Conservation (phyloP, 2,329 filamentous ascomycete genomes). For the Dothidotthia symphoricarpi region DNA sequence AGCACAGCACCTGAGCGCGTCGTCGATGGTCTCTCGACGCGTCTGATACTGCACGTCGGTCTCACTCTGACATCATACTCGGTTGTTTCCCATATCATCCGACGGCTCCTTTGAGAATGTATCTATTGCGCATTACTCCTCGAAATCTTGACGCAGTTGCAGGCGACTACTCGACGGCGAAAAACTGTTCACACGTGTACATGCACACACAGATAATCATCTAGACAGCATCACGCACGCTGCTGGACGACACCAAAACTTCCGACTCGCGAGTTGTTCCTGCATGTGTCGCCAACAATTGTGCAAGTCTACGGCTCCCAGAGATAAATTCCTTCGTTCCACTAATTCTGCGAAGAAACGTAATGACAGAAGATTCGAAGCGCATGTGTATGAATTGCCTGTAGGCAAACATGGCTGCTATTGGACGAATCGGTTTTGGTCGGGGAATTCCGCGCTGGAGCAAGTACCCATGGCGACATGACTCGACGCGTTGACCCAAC, state of each 20-base stretch:
- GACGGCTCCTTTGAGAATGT: too few species aligned
- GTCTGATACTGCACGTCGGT: too few species aligned
- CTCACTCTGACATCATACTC: too few species aligned
- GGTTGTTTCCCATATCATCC: too few species aligned
- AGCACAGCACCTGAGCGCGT: too few species aligned
- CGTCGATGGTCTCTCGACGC: too few species aligned
- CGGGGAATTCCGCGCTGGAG: slow-evolving; percentile 10
- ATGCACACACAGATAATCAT: too few species aligned
- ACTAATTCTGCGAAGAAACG: slow-evolving; percentile 1
- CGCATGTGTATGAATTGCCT: slow-evolving; percentile 1
- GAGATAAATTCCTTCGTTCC: neutral
- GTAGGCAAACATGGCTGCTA: slow-evolving; percentile 1
- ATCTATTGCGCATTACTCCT: too few species aligned
- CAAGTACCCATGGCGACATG: slow-evolving; percentile 7
- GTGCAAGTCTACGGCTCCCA: neutral
- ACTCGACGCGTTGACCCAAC: slow-evolving; percentile 5
- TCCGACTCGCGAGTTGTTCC: neutral
- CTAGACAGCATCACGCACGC: too few species aligned
- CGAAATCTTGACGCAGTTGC: too few species aligned
- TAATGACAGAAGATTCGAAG: slow-evolving; percentile 1
- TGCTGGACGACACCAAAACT: neutral
- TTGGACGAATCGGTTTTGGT: slow-evolving; percentile 5
- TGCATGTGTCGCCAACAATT: neutral
- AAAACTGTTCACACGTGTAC: too few species aligned
- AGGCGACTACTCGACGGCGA: too few species aligned